These are phyloP conservation scores for Aspergillus indologenus DNA, from an alignment of 495 filamentous ascomycete species.

Conservation along the genomic window DNA sequence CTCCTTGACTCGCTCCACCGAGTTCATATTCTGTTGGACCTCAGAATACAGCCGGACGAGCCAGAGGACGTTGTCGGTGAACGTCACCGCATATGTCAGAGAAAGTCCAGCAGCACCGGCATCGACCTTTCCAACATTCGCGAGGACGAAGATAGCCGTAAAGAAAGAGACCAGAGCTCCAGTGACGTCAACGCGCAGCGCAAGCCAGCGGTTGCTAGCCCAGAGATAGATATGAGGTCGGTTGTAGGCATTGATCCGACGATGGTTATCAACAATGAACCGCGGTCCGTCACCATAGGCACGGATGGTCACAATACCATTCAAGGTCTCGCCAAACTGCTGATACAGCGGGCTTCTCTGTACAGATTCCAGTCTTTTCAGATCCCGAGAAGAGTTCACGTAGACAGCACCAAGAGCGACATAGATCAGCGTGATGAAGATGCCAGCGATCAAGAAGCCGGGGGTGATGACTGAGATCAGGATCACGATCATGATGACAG, in stretches of 20 bases:
- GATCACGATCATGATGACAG: slow-evolving; percentile 82
- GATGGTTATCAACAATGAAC: slow-evolving; percentile 91
- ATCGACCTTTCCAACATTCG: slow-evolving; percentile 81
- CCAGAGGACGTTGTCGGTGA: slow-evolving; percentile 97
- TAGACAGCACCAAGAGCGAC: slow-evolving; percentile 83
- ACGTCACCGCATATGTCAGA: slow-evolving; percentile 95
- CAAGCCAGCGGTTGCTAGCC: slow-evolving; percentile 97
- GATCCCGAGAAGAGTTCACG: slow-evolving; percentile 82
- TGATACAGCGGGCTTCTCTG: slow-evolving; percentile 95
- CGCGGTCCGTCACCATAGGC: slow-evolving; percentile 93
- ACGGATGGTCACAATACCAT: slow-evolving; percentile 94
- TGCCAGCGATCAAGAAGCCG: slow-evolving; percentile 79
- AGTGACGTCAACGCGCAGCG: slow-evolving; percentile 84
- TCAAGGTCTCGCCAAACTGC: slow-evolving; percentile 95
- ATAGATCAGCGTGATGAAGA: slow-evolving; percentile 84
- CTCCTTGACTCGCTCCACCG: slow-evolving; percentile 96
- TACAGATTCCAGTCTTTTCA: slow-evolving; percentile 93
- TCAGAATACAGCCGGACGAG: slow-evolving; percentile 90
- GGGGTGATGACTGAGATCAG: slow-evolving; percentile 93
- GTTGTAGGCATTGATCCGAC: slow-evolving; percentile 83
- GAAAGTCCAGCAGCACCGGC: slow-evolving; percentile 93
- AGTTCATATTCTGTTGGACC: slow-evolving; percentile 99
- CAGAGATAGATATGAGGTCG: slow-evolving; percentile 95
- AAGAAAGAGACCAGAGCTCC: slow-evolving; percentile 94
- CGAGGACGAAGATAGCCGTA: slow-evolving; percentile 85